phyloP scores from a whole-genome alignment of 371 early-diverging fungal species.

The Mucor ambiguus region DNA sequence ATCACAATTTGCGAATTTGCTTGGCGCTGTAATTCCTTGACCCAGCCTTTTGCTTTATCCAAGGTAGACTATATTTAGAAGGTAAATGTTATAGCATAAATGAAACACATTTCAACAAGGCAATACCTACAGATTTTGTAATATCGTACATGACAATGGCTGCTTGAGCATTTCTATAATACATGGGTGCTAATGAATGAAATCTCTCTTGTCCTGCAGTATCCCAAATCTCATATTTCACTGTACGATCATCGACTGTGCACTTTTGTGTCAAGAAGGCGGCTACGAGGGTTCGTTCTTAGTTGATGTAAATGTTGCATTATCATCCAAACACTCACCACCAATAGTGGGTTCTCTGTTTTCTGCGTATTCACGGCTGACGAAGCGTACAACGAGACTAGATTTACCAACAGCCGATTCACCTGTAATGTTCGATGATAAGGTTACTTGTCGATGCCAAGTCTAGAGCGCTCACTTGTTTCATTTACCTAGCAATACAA shows the following conservation, averaged over 20 bases:
- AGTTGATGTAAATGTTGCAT: background rate
- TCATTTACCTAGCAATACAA: slow-evolving; percentile 67
- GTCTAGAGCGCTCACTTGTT: background rate
- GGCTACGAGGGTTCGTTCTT: slow-evolving; percentile 42
- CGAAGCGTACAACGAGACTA: slow-evolving; percentile 84
- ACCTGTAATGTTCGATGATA: slow-evolving; percentile 46
- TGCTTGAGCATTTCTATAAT: slow-evolving; percentile 97
- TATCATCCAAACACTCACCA: slow-evolving; percentile 45
- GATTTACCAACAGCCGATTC: slow-evolving; percentile 91
- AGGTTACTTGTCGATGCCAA: background rate
- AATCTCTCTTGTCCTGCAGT: slow-evolving; percentile 93
- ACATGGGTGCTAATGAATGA: slow-evolving; percentile 97
- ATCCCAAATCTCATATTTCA: slow-evolving; percentile 93
- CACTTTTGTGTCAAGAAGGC: slow-evolving; percentile 83
- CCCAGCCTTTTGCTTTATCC: slow-evolving; percentile 98
- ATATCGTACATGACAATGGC: slow-evolving; percentile 85
- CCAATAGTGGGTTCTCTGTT: slow-evolving; percentile 98
- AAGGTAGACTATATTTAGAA: slow-evolving; percentile 67
- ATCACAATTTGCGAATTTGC: slow-evolving; percentile 96
- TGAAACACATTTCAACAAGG: background rate
- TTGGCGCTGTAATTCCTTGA: slow-evolving; percentile 95
- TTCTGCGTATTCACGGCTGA: slow-evolving; percentile 92
- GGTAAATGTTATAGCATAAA: background rate
- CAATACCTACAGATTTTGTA: slow-evolving; percentile 77
- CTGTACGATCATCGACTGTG: slow-evolving; percentile 65